A percentile compares a stretch with the other conserved stretches of the same genome.
These are phyloP conservation scores for Kazachstania taianensis DNA, from an alignment of 805 yeast genomes.

Conservation along the genomic window DNA sequence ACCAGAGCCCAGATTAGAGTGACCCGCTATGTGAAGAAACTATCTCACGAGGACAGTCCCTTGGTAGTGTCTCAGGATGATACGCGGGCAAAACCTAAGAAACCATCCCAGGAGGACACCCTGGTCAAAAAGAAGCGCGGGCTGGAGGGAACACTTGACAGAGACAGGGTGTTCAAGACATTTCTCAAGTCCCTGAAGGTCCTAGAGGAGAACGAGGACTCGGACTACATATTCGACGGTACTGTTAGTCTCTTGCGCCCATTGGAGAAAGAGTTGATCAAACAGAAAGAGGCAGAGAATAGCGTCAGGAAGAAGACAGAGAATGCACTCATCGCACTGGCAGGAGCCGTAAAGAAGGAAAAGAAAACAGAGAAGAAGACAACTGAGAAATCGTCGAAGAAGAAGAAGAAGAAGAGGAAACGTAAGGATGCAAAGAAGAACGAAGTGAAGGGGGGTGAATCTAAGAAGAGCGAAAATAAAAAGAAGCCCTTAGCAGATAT, in stretches of 20 bases:
- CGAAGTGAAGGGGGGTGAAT: conserved; percentile 3
- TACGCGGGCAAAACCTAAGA: too few species aligned
- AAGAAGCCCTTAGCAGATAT: too few species aligned
- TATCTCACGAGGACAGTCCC: conserved; percentile 2
- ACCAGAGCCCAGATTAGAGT: conserved; percentile 12
- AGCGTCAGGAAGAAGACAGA: conserved; percentile 16
- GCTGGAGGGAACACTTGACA: conserved; percentile 25
- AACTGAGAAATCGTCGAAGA: conserved; percentile 12
- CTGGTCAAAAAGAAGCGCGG: conserved; percentile 10
- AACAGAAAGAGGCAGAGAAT: conserved; percentile 13
- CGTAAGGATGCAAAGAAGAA: background rate
- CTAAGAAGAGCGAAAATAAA: conserved; percentile 2
- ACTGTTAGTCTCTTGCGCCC: conserved; percentile 23
- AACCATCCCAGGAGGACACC: too few species aligned
- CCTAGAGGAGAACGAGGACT: conserved; percentile 12
- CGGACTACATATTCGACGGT: conserved; percentile 17
- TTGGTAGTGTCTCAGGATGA: too few species aligned
- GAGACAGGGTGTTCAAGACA: conserved; percentile 24
- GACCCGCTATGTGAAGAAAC: conserved; percentile 18
- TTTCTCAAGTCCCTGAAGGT: conserved; percentile 25
- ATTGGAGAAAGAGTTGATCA: conserved; percentile 19
- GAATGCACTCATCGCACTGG: conserved; percentile 19
- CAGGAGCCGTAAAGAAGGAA: conserved; percentile 18
- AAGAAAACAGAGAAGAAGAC: conserved; percentile 14
- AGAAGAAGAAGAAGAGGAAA: conserved; percentile 10